Evolutionary conservation across 2,329 filamentous ascomycete species (phyloP).

Genomic region (Hypoxylon sp.): DNA sequence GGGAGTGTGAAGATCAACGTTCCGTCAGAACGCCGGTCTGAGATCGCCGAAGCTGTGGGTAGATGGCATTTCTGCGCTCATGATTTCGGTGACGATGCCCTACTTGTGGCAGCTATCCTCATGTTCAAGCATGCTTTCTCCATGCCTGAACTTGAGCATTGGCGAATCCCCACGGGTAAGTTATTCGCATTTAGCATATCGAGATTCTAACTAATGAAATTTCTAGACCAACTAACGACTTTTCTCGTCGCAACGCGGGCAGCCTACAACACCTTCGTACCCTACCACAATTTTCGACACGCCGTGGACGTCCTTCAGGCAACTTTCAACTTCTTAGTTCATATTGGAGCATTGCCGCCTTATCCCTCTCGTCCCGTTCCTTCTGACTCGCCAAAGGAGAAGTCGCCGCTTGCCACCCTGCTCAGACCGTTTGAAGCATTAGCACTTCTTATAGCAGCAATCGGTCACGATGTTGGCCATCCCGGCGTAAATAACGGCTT

Average conservation of each 20-base stretch:
- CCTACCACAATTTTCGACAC: conserved; percentile 98
- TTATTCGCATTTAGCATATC: conserved; percentile 35
- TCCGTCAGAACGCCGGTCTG: conserved; percentile 67
- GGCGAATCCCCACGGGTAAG: conserved; percentile 80
- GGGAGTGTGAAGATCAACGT: conserved; percentile 73
- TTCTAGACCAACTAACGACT: conserved; percentile 77
- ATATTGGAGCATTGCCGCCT: conserved; percentile 76
- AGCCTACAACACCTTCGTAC: conserved; percentile 96
- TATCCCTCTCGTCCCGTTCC: conserved; percentile 60
- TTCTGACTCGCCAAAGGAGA: conserved; percentile 47
- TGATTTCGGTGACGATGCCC: conserved; percentile 87
- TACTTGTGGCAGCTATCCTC: conserved; percentile 82
- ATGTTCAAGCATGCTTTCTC: conserved; percentile 91
- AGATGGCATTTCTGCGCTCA: conserved; percentile 91
- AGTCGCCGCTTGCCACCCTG: conserved; percentile 75
- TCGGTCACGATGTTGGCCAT: conserved; percentile 97
- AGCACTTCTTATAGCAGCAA: conserved; percentile 91
- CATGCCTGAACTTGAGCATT: conserved; percentile 82
- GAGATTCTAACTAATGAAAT: conserved; percentile 51
- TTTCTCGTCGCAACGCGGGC: conserved; percentile 89
- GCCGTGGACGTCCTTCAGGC: conserved; percentile 96
- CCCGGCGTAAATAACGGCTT: conserved; percentile 99
- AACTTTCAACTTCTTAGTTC: conserved; percentile 86
- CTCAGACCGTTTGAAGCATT: conserved; percentile 89
- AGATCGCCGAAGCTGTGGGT: conserved; percentile 75